Conservation (phyloP, 2,329 filamentous ascomycete species). For the Bipolaris oryzae region DNA sequence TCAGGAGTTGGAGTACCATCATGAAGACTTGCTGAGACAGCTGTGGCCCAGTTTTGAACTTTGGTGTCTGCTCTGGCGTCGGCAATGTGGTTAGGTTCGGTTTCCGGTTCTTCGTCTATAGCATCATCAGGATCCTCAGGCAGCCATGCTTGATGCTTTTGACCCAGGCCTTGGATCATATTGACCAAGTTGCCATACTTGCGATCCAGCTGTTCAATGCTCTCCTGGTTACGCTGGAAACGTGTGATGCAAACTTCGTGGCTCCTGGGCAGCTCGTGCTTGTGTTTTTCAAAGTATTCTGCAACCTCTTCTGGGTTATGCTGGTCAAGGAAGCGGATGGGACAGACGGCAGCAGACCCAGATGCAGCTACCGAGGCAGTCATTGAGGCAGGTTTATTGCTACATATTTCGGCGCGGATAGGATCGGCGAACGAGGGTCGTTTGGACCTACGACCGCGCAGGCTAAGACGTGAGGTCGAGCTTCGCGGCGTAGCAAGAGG, state of each 20-base stretch:
- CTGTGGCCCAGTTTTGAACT: conserved; percentile 85
- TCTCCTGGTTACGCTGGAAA: conserved; percentile 84
- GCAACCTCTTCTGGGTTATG: conserved; percentile 93
- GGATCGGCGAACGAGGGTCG: conserved; percentile 52
- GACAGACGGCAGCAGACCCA: conserved; percentile 70
- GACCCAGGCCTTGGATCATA: conserved; percentile 90
- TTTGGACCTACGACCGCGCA: conserved; percentile 47
- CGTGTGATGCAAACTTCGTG: conserved; percentile 91
- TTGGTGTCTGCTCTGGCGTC: conserved; percentile 65
- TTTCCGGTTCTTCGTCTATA: conserved; percentile 55
- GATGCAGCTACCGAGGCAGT: conserved; percentile 52
- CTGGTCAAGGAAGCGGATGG: conserved; percentile 89
- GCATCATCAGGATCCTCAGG: conserved; percentile 61
- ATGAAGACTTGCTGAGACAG: conserved; percentile 66
- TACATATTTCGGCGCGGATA: conserved; percentile 51
- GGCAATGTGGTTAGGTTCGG: conserved; percentile 50
- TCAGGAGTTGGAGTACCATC: conserved; percentile 48
- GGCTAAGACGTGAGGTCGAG: conserved; percentile 47
- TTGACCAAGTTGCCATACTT: conserved; percentile 92
- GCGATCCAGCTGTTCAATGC: conserved; percentile 85
- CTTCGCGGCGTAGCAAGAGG: conserved; percentile 51
- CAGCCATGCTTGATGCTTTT: conserved; percentile 86
- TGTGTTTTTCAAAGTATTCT: conserved; percentile 91
- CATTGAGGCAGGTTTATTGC: conserved; percentile 53
- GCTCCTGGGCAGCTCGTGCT: conserved; percentile 90